Conservation (phyloP, 768 basidiomycete genomes). For the Dioszegia aurantiaca region DNA sequence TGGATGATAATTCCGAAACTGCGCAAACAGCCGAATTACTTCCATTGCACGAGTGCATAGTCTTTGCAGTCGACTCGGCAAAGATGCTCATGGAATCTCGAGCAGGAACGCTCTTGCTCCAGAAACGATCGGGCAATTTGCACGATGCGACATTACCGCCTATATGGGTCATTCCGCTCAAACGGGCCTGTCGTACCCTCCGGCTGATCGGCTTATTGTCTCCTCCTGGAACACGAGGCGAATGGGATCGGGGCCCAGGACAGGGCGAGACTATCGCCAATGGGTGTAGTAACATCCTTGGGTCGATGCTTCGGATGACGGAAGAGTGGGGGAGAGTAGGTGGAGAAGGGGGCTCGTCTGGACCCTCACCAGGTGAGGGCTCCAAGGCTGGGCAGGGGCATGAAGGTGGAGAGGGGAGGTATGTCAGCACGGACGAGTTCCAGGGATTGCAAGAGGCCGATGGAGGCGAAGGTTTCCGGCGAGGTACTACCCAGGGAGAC, state of each 20-base stretch:
- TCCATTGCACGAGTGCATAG: constrained; percentile 32
- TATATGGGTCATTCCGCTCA: constrained; percentile 8
- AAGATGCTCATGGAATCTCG: constrained; percentile 42
- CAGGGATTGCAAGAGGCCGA: too few species aligned
- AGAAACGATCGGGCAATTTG: constrained; percentile 8
- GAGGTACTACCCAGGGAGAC: too few species aligned
- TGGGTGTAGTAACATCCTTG: constrained; percentile 40
- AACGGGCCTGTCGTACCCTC: constrained; percentile 2
- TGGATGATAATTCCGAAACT: too few species aligned
- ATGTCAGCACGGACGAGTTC: too few species aligned
- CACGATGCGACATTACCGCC: not conserved
- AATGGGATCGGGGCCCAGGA: constrained; percentile 6
- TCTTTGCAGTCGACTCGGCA: constrained; percentile 30
- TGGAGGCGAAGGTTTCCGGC: too few species aligned
- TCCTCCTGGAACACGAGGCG: not conserved
- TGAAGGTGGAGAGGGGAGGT: too few species aligned
- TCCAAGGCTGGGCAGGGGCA: too few species aligned
- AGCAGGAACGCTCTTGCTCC: constrained; percentile 26
- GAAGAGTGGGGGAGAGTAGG: constrained; percentile 22
- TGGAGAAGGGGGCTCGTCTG: not conserved
- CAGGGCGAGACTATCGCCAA: constrained; percentile 25
- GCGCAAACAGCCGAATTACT: constrained; percentile 11
- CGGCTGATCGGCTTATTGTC: constrained; percentile 9
- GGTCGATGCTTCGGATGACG: constrained; percentile 38
- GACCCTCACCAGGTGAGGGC: too few species aligned